Conservation (phyloP, 192 early-diverging fungal genomes). For the Umbelopsis ramanniana region DNA sequence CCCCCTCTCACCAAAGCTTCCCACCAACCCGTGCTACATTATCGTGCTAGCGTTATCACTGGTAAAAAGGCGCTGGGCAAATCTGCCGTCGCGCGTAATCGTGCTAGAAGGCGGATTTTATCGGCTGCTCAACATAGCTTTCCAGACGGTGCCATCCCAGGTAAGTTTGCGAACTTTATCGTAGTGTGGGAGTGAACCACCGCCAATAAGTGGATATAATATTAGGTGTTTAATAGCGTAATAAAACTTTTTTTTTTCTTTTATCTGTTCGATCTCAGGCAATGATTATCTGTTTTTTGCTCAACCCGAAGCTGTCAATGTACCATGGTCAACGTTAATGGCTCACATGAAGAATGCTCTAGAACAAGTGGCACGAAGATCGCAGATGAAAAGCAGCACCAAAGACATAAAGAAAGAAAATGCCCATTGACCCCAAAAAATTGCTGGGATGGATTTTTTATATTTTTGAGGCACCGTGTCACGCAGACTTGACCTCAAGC, state of each 20-base stretch:
- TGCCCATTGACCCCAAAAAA: too few relatives aligned
- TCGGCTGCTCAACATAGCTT: neutral
- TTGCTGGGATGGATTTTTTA: too few relatives aligned
- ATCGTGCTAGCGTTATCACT: neutral
- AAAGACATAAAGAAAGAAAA: neutral
- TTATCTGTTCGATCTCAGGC: conserved; percentile 11
- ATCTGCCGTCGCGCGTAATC: conserved; percentile 5
- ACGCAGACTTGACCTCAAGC: neutral
- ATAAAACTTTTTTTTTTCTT: neutral
- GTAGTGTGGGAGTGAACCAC: neutral
- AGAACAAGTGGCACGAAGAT: conserved; percentile 21
- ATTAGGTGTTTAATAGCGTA: too few relatives aligned
- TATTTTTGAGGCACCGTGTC: conserved; percentile 2
- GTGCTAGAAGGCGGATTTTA: conserved; percentile 3
- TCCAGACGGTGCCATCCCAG: neutral
- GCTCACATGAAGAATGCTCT: conserved; percentile 15
- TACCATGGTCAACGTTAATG: conserved; percentile 22
- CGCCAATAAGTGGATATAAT: neutral
- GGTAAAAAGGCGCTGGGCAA: conserved; percentile 17
- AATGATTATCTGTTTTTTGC: conserved; percentile 21
- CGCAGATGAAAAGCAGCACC: neutral
- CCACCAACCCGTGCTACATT: neutral
- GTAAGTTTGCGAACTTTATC: neutral
- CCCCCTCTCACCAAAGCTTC: neutral
- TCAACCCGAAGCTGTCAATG: neutral